phyloP scores from a whole-genome alignment of 2,329 filamentous ascomycete genomes.

The Ophiostoma triangulosporum region DNA sequence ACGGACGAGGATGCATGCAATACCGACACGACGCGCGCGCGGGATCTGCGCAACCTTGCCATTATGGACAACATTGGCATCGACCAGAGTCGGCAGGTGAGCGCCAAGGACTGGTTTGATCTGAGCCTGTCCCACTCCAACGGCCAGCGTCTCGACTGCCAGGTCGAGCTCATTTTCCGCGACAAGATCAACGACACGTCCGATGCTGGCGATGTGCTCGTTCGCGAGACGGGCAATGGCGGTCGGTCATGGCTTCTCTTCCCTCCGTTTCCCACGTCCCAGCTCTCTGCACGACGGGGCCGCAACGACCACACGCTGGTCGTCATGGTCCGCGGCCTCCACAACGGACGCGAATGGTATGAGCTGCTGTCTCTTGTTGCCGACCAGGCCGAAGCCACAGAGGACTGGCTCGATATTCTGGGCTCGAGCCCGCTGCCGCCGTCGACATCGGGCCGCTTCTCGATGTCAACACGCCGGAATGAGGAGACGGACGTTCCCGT shows the following conservation, averaged over 20 bases:
- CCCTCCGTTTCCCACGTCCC: constrained; percentile 62
- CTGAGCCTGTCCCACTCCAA: constrained; percentile 77
- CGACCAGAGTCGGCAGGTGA: constrained; percentile 67
- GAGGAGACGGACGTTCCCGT: constrained; percentile 23
- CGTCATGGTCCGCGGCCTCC: constrained; percentile 59
- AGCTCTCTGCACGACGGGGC: constrained; percentile 68
- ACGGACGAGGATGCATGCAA: constrained; percentile 74
- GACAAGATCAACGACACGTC: constrained; percentile 59
- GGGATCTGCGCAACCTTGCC: constrained; percentile 65
- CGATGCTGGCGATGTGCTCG: constrained; percentile 69
- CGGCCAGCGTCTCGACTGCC: constrained; percentile 79
- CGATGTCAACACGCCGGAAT: constrained; percentile 12
- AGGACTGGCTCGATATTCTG: constrained; percentile 81
- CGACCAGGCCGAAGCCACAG: constrained; percentile 61
- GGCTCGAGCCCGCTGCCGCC: constrained; percentile 33
- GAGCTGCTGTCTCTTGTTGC: constrained; percentile 69
- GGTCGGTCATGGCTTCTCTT: constrained; percentile 74
- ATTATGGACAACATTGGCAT: constrained; percentile 57
- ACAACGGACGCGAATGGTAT: constrained; percentile 59
- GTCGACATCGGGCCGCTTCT: constrained; percentile 7
- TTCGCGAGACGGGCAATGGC: constrained; percentile 68
- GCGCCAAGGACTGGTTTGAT: constrained; percentile 79
- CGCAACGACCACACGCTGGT: constrained; percentile 59
- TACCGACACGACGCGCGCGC: constrained; percentile 67
- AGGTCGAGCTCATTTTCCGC: constrained; percentile 73